phyloP scores from a whole-genome alignment of 2,329 filamentous ascomycete genomes.

The Lizonia empirigonia region DNA sequence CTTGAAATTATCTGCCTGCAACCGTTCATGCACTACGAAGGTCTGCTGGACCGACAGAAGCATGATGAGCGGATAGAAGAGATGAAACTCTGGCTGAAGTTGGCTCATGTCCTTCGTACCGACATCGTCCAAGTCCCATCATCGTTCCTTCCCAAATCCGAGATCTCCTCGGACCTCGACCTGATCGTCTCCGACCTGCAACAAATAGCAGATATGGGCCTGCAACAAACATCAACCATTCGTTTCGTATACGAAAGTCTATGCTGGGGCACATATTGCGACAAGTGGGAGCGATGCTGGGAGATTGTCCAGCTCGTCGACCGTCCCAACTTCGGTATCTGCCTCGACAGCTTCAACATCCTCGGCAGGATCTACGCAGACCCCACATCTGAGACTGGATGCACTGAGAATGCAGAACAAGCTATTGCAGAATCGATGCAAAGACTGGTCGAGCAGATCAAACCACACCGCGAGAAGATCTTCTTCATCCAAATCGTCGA shows the following conservation, averaged over 20 bases:
- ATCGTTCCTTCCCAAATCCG: slow-evolving; percentile 64
- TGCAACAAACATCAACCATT: slow-evolving; percentile 61
- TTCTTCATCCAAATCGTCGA: slow-evolving; percentile 81
- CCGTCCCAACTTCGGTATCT: slow-evolving; percentile 74
- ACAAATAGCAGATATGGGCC: slow-evolving; percentile 70
- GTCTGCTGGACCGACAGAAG: slow-evolving; percentile 65
- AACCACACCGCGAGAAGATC: slow-evolving; percentile 64
- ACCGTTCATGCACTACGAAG: slow-evolving; percentile 80
- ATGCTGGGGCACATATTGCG: slow-evolving; percentile 71
- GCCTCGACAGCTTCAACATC: slow-evolving; percentile 80
- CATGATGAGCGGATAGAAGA: slow-evolving; percentile 65
- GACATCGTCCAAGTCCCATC: slow-evolving; percentile 77
- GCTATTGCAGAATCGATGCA: slow-evolving; percentile 61
- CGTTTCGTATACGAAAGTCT: slow-evolving; percentile 76
- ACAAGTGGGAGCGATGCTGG: slow-evolving; percentile 76
- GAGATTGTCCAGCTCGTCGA: slow-evolving; percentile 69
- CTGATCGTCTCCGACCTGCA: slow-evolving; percentile 67
- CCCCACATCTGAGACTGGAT: slow-evolving; percentile 60
- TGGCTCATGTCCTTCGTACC: slow-evolving; percentile 68
- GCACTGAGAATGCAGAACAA: slow-evolving; percentile 59
- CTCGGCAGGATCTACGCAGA: slow-evolving; percentile 74
- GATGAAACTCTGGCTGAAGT: slow-evolving; percentile 70
- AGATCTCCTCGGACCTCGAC: slow-evolving; percentile 59
- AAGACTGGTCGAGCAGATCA: slow-evolving; percentile 59
- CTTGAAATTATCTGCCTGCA: slow-evolving; percentile 71